Evolutionary conservation across 371 early-diverging fungal species (phyloP).

Genomic region (Lichtheimia ramosa): DNA sequence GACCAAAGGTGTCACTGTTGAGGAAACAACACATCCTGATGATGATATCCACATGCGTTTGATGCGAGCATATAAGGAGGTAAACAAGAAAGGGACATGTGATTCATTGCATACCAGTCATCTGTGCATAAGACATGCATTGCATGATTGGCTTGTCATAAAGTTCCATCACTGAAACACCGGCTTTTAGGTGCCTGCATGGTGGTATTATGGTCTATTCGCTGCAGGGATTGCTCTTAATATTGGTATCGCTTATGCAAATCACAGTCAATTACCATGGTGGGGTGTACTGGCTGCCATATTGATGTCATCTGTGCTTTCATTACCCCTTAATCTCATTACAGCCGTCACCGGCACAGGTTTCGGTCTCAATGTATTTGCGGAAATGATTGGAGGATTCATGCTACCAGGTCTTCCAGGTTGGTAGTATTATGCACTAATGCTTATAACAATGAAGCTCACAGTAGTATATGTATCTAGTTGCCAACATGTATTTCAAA

Average conservation of each 20-base stretch:
- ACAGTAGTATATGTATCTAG: slow-evolving; percentile 9
- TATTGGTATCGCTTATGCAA: slow-evolving; percentile 60
- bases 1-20: no score
- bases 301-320: slow-evolving; percentile 38
- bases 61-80: slow-evolving; percentile 40
- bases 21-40: neutral
- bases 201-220: slow-evolving; percentile 75
- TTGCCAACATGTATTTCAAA: slow-evolving; percentile 62
- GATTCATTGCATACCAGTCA: neutral
- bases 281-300: slow-evolving; percentile 76
- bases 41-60: slow-evolving; percentile 31
- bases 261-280: slow-evolving; percentile 59
- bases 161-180: slow-evolving; percentile 14
- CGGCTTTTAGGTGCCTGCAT: slow-evolving; percentile 59
- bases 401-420: slow-evolving; percentile 40
- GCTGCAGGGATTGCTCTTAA: slow-evolving; percentile 59
- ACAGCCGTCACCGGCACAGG: slow-evolving; percentile 36
- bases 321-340: slow-evolving; percentile 39
- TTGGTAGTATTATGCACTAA: slow-evolving; percentile 4
- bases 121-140: neutral
- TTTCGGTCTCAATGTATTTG: slow-evolving; percentile 60
- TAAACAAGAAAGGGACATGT: no score
- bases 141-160: no score
- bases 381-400: slow-evolving; percentile 61
- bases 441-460: neutral